A percentile compares a stretch with the other conserved stretches of the same genome.
Conservation (phyloP, 192 early-diverging fungal species). For the Backusella parvicylindrica region DNA sequence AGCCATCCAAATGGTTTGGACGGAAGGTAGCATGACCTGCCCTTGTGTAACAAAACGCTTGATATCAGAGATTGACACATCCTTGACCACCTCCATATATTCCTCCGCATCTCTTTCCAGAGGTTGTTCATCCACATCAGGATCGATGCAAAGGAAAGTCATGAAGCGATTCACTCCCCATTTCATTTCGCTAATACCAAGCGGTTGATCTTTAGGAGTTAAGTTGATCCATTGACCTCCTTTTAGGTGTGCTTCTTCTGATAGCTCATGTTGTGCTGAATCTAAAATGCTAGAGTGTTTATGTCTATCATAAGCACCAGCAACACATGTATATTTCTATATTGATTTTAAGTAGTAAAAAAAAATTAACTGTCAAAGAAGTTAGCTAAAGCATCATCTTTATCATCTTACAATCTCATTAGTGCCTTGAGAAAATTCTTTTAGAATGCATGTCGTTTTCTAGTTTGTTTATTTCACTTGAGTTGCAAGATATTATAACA, state of each 20-base stretch:
- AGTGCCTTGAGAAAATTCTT: slow-evolving; percentile 58
- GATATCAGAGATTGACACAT: slow-evolving; percentile 30
- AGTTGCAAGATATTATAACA: background rate
- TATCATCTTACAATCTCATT: slow-evolving; percentile 46
- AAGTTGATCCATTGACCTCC: slow-evolving; percentile 47
- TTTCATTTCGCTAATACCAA: slow-evolving; percentile 55
- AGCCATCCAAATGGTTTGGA: slow-evolving; percentile 50
- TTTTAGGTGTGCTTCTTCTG: slow-evolving; percentile 54
- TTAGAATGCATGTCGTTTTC: slow-evolving; percentile 56
- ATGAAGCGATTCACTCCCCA: slow-evolving; percentile 60
- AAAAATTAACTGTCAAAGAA: background rate
- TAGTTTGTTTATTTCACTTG: slow-evolving; percentile 7
- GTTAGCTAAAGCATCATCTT: background rate
- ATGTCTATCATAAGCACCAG: slow-evolving; percentile 49
- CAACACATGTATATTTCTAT: slow-evolving; percentile 54
- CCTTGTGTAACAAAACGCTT: slow-evolving; percentile 37
- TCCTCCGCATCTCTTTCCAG: slow-evolving; percentile 47
- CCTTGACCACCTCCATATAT: slow-evolving; percentile 36
- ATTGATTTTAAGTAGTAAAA: background rate
- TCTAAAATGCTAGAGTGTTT: slow-evolving; percentile 51
- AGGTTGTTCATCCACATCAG: slow-evolving; percentile 38
- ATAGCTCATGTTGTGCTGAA: slow-evolving; percentile 49
- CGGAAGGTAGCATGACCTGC: slow-evolving; percentile 45
- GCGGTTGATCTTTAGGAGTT: slow-evolving; percentile 35
- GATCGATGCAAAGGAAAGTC: slow-evolving; percentile 50